Evolutionary conservation across 2,329 filamentous ascomycete genomes (phyloP).

Genomic region (Colletotrichum sp.): DNA sequence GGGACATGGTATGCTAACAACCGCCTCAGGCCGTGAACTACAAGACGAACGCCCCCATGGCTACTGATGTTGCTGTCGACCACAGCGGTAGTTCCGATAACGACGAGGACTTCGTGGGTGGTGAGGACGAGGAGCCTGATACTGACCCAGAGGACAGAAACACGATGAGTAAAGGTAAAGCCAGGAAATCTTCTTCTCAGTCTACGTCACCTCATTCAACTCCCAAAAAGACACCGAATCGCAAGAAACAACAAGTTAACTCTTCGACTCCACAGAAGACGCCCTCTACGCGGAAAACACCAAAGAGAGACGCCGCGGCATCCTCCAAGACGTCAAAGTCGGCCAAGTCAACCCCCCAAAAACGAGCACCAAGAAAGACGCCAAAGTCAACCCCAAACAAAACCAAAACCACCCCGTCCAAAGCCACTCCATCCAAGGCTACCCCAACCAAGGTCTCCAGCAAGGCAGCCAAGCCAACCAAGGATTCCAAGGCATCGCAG

Average conservation of each 20-base stretch:
- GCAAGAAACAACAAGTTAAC: constrained; percentile 19
- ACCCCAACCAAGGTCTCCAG: not conserved
- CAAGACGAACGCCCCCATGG: constrained; percentile 21
- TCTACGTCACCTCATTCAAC: constrained; percentile 5
- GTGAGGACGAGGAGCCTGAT: constrained; percentile 27
- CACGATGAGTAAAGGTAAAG: constrained; percentile 17
- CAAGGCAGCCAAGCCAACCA: not conserved
- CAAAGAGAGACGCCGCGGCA: not conserved
- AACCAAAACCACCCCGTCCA: not conserved
- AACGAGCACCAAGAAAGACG: not conserved
- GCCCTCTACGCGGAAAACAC: not conserved
- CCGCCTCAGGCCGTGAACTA: constrained; percentile 33
- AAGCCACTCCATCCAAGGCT: not conserved
- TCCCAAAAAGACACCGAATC: not conserved
- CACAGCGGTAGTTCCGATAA: constrained; percentile 23
- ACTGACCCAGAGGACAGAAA: constrained; percentile 16
- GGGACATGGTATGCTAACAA: not conserved
- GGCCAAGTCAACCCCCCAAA: not conserved
- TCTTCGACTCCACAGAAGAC: constrained; percentile 11
- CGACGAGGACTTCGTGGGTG: constrained; percentile 32
- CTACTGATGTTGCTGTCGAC: constrained; percentile 19
- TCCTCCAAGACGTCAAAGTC: not conserved
- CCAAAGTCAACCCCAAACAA: not conserved
- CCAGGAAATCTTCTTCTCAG: constrained; percentile 1
- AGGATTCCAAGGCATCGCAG: not conserved